Evolutionary conservation across 2,329 filamentous ascomycete species (phyloP).

Genomic region (Colletotrichum phormii): DNA sequence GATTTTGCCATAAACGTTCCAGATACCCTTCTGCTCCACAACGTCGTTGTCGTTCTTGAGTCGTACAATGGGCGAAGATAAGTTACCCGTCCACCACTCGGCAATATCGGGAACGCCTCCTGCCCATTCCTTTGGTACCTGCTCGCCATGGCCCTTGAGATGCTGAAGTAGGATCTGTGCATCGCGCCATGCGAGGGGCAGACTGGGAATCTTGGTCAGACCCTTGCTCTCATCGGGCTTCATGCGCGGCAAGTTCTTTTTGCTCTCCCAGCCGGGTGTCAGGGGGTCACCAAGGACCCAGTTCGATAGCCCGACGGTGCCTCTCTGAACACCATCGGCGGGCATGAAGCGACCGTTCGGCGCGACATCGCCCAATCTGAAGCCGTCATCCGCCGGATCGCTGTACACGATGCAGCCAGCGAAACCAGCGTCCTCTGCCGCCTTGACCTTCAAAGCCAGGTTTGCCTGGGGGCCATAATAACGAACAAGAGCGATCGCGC

Average conservation of each 20-base stretch:
- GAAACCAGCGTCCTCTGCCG: constrained; percentile 87
- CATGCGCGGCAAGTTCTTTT: constrained; percentile 72
- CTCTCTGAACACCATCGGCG: constrained; percentile 84
- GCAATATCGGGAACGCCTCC: constrained; percentile 80
- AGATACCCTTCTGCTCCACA: constrained; percentile 83
- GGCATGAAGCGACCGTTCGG: constrained; percentile 86
- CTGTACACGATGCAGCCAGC: constrained; percentile 92
- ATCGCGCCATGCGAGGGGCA: constrained; percentile 91
- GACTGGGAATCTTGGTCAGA: constrained; percentile 85
- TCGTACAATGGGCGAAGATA: constrained; percentile 79
- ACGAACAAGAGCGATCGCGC: constrained; percentile 85
- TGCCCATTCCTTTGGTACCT: constrained; percentile 77
- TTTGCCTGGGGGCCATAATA: constrained; percentile 82
- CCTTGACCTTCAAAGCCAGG: constrained; percentile 85
- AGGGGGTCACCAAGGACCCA: constrained; percentile 92
- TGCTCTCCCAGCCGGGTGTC: constrained; percentile 87
- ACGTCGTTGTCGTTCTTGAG: constrained; percentile 91
- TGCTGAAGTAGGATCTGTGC: constrained; percentile 82
- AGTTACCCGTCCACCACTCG: constrained; percentile 83
- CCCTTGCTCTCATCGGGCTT: constrained; percentile 77
- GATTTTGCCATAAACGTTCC: constrained; percentile 90
- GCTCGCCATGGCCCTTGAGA: constrained; percentile 79
- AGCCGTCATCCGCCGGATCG: constrained; percentile 88
- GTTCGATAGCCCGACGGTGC: constrained; percentile 81
- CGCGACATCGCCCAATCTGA: constrained; percentile 76